phyloP scores from a whole-genome alignment of 306 rosid species.

The Cicer cuneatum region DNA sequence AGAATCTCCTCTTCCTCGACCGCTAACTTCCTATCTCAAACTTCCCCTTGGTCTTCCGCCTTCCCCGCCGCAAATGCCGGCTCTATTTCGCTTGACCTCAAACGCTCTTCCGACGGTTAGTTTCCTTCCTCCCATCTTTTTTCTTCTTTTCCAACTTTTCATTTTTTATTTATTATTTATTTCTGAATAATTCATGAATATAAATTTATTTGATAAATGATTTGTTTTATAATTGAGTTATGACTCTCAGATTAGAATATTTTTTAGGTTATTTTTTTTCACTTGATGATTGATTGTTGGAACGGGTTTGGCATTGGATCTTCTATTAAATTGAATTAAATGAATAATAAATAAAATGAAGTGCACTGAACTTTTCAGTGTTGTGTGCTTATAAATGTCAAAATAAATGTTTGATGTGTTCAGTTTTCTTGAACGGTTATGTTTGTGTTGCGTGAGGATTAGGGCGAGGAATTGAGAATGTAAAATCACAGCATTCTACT shows the following conservation, averaged over 20 bases:
- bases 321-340: constrained; percentile 9
- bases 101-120: constrained; percentile 84
- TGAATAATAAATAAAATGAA: neutral
- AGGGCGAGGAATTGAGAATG: neutral
- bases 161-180: neutral
- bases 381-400: neutral
- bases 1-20: constrained; percentile 45
- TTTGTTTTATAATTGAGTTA: neutral
- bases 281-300: constrained; percentile 23
- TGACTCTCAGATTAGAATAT: neutral
- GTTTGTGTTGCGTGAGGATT: neutral
- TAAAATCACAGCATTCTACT: neutral
- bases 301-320: neutral
- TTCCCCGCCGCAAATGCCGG: constrained; percentile 40
- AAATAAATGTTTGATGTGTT: constrained; percentile 8
- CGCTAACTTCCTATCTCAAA: constrained; percentile 56
- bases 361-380: neutral
- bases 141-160: neutral
- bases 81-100: constrained; percentile 50
- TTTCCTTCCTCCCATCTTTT: neutral
- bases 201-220: neutral
- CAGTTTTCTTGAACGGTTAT: constrained; percentile 5
- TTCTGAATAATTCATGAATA: neutral
- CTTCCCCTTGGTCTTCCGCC: constrained; percentile 61
- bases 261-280: neutral